Evolutionary conservation across 2,329 filamentous ascomycete species (phyloP), one percentile per base, ranked within the genome.

Genomic region (Ceratocystis albifundus): DNA sequence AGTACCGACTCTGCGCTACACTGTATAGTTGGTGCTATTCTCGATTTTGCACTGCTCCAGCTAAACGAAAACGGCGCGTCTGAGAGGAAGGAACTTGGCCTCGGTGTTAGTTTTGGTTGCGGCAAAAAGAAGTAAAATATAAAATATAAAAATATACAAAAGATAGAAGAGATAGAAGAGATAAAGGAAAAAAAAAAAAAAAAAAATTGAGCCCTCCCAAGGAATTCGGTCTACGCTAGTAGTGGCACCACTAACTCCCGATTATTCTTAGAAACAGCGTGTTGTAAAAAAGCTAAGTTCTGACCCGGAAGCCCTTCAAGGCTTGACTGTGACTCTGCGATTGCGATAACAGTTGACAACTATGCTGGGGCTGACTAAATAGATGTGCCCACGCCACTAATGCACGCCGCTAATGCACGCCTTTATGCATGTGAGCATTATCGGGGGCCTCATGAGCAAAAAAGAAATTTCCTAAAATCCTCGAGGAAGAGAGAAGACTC

Each of bases 381-480:
- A 41, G 8, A 17, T 28, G 25, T 25, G 48, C 22, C 15, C 22
- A 53, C 48, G 55, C 55, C 55, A 17, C 55, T 32, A 59, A 59
- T 59, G 55, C 55, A 59, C 6, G 55, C 55, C 55, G 30, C 55
- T 32, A 59, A 59, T 59, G 55, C 55, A 59, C 6, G 55, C 22
- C 32, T 59, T 59, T 59, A 59, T 59, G 55, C 55, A 59, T 59
- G 55, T 59, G 55, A 41, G 28, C 48, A 53, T 28, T 53, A 17
- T 25, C 25, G 20, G 48, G 48, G 36, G 36, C 36, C 48, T 25
- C 20, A 28, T 53, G 48, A 59, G 55, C 55, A 59, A 59, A 32
- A 32, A 59, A 59, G n/a, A 3, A 10, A 30, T 30, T 17, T n/a
- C 15, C 53, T 4, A 41, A 41, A 41, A 41, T 41, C 36, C 36